These are phyloP conservation scores for Viola odorata DNA, from an alignment of 345 rosid genomes.

Conservation along the genomic window DNA sequence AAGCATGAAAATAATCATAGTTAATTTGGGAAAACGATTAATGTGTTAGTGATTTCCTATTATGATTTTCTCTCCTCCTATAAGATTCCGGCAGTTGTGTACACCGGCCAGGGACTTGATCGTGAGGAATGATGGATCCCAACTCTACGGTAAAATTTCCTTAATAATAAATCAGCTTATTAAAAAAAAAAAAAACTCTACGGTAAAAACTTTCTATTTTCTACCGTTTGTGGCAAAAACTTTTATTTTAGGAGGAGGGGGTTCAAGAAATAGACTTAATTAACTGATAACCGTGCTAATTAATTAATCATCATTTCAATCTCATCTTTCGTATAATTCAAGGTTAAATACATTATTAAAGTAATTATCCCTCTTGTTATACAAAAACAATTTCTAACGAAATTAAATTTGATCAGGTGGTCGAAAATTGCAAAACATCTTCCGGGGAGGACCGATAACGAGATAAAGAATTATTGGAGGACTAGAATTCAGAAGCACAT, in stretches of 20 bases:
- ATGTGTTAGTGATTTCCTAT: background rate
- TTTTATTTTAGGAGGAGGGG: too few species aligned
- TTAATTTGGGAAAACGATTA: background rate
- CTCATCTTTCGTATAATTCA: too few species aligned
- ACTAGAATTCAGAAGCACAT: conserved; percentile 89
- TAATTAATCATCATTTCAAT: too few species aligned
- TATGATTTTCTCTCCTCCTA: background rate
- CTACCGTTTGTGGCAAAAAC: too few species aligned
- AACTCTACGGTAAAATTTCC: background rate
- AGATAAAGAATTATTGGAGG: conserved; percentile 96
- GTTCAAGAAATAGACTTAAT: too few species aligned
- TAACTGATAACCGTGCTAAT: too few species aligned
- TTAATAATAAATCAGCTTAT: too few species aligned
- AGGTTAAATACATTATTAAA: too few species aligned
- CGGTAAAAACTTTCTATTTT: background rate
- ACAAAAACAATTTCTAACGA: too few species aligned
- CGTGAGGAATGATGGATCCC: conserved; percentile 8
- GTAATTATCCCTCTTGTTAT: too few species aligned
- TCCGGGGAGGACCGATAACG: conserved; percentile 98
- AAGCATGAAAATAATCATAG: background rate
- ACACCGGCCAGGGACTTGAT: conserved; percentile 1
- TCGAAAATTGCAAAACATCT: conserved; percentile 92
- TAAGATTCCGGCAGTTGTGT: background rate
- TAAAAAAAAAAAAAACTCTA: too few species aligned
- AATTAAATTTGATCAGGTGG: conserved; percentile 41